Base-by-base conservation (phyloP, 495 filamentous ascomycete species). In the Neurospora sp. region DNA sequence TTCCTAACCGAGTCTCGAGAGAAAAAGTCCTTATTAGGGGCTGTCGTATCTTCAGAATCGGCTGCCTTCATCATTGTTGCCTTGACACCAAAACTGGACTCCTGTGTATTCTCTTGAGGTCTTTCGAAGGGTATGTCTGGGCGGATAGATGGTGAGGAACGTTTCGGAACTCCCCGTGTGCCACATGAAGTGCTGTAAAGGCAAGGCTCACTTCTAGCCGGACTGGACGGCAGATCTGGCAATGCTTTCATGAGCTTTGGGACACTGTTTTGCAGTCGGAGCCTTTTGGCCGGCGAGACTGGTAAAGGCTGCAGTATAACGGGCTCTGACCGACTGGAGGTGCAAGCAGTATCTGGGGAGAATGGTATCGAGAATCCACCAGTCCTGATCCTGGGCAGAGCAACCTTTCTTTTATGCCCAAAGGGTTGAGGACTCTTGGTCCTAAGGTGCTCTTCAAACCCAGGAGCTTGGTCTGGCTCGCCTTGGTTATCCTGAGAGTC, bases 201-300 rank as follows among this genome's bases (percentile, higher is more conserved):
- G 6, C 40, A 74, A 10, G 59, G 69, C 35, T 74, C 73, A 61
- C 72, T 78, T 40, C 72, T 69, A 37, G 40, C 53, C 6, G 73
- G 59, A 22, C 65, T 68, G 70, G 77, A 76, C 20, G 84, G 82
- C 39, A 86, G 42, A 27, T 83, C 77, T n/a, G 84, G 85, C 38
- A 86, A 73, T 39, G 83, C 80, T 73, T 86, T 86, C 83, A 87
- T 86, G 45, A 87, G 76, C 72, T 83, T 81, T 59, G 85, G 84
- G 37, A 86, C 78, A 72, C 85, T 86, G 73, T 84, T 83, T 73
- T 85, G 85, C 69, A 85, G 77, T 71, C 80, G 83, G 47, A 86
- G 78, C 74, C 83, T 79, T 41, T 81, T 79, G 61, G 77, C 81
- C 39, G 85, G 82, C 12, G 83, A 86, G 14, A 85, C 85, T 12